Percentiles rank a stretch among this genome's conserved stretches.
phyloP scores from a whole-genome alignment of 495 filamentous ascomycete genomes.

The Parathielavia appendiculata region DNA sequence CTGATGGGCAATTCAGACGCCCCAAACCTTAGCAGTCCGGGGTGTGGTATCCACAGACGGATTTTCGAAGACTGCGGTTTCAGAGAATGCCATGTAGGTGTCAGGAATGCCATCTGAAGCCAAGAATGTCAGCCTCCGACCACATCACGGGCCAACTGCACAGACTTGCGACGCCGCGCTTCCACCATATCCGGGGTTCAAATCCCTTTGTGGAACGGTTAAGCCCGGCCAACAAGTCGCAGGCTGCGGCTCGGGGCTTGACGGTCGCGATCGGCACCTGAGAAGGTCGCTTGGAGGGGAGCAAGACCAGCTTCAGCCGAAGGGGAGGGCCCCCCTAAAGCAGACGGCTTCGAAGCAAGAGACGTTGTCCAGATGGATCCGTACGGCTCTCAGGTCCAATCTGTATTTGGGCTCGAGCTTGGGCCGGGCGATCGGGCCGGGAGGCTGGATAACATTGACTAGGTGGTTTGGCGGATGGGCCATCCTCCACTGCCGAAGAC shows the following conservation, averaged over 20 bases:
- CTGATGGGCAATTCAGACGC: no score
- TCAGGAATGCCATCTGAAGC: background rate
- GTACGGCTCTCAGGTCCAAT: no score
- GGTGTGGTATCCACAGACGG: no score
- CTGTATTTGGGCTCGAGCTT: no score
- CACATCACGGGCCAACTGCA: background rate
- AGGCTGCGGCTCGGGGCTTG: background rate
- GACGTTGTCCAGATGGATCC: no score
- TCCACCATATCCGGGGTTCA: background rate
- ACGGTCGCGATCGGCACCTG: background rate
- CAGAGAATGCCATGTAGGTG: background rate
- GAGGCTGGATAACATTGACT: no score
- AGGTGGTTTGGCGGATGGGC: no score
- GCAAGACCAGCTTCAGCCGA: background rate
- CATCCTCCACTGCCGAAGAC: no score
- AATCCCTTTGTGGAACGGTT: constrained; percentile 7
- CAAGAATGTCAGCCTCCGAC: background rate
- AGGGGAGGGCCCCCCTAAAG: no score
- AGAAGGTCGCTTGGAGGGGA: background rate
- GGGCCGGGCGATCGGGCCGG: no score
- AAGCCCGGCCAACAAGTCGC: constrained; percentile 3
- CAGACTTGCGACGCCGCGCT: constrained; percentile 4
- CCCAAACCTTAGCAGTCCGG: no score
- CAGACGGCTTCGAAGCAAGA: no score
- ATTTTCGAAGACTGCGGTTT: background rate